These are phyloP conservation scores for Globisporangium parvum DNA, from an alignment of 352 stramenopile genomes.

Conservation along the genomic window DNA sequence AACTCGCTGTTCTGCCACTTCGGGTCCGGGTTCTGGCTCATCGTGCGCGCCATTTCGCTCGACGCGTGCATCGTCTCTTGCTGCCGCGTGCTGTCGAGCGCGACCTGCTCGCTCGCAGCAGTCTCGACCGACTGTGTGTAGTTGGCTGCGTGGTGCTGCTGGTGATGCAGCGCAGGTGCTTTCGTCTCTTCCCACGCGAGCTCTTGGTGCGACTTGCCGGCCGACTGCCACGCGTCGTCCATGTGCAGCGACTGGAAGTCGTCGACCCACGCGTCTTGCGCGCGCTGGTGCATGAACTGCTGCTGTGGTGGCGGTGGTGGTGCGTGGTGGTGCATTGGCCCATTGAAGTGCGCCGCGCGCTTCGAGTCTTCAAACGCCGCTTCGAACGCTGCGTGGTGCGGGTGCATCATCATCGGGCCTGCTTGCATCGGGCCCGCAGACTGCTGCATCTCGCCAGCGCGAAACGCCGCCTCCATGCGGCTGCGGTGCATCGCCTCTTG, in stretches of 20 bases:
- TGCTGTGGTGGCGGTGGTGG: conserved; percentile 17
- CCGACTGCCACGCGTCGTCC: conserved; percentile 56
- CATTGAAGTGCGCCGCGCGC: conserved; percentile 11
- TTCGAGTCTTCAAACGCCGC: conserved; percentile 47
- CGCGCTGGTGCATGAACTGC: conserved; percentile 22
- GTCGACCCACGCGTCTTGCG: conserved; percentile 57
- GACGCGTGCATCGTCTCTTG: conserved; percentile 47
- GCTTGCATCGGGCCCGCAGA: conserved; percentile 4
- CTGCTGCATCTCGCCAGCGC: conserved; percentile 25
- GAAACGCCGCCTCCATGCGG: conserved; percentile 66
- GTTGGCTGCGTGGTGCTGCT: conserved; percentile 33
- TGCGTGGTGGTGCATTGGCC: conserved; percentile 41
- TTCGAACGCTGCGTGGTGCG: conserved; percentile 60
- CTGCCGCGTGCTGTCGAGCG: conserved; percentile 22
- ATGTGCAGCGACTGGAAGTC: conserved; percentile 57
- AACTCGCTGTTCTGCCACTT: conserved; percentile 87
- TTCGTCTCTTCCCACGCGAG: conserved; percentile 61
- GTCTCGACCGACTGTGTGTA: conserved; percentile 23
- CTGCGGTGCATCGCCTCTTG: conserved; percentile 55
- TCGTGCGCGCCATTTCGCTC: conserved; percentile 63
- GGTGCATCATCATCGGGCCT: conserved; percentile 24
- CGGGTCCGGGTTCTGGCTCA: conserved; percentile 71
- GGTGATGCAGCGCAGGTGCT: conserved; percentile 19
- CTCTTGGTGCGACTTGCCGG: conserved; percentile 54
- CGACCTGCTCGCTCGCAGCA: conserved; percentile 15